Evolutionary conservation across 2,329 filamentous ascomycete species (phyloP).

Genomic region (Arthrobotrys sinensis): DNA sequence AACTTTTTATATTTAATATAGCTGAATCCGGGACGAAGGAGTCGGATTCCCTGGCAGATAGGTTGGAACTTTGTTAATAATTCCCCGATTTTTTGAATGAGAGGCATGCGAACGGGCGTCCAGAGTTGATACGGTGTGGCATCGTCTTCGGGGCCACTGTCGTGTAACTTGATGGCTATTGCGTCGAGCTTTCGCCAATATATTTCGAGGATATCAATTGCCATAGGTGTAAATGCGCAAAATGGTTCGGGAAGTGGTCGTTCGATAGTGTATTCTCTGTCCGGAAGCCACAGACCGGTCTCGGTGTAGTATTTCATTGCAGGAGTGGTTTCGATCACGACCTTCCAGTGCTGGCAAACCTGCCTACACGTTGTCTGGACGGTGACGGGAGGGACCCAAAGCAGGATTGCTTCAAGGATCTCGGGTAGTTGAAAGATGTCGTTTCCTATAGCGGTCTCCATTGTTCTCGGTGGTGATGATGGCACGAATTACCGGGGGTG

Average conservation of each 20-base stretch:
- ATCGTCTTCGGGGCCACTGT: neutral
- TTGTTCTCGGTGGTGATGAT: neutral
- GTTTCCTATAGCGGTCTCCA: neutral
- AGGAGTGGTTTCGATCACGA: constrained; percentile 33
- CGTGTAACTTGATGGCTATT: constrained; percentile 20
- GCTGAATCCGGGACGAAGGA: constrained; percentile 24
- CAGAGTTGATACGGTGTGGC: neutral
- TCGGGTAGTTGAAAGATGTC: constrained; percentile 34
- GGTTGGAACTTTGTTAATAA: constrained; percentile 7
- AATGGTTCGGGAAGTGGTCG: constrained; percentile 20
- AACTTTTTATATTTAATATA: constrained; percentile 23
- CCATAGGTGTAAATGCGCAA: constrained; percentile 38
- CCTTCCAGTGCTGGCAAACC: constrained; percentile 35
- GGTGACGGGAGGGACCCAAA: constrained; percentile 34
- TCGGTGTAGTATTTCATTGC: constrained; percentile 29
- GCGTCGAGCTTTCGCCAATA: constrained; percentile 41
- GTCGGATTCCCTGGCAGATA: constrained; percentile 11
- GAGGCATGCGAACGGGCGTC: constrained; percentile 3
- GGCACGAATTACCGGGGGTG: too few species aligned
- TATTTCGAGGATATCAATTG: constrained; percentile 31
- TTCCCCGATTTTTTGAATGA: constrained; percentile 18
- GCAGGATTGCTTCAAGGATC: constrained; percentile 35
- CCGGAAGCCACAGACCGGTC: constrained; percentile 41
- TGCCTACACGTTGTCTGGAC: constrained; percentile 37
- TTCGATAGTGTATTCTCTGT: constrained; percentile 7